Conservation (phyloP, 495 filamentous ascomycete genomes). For the Aspergillus cavernicola region DNA sequence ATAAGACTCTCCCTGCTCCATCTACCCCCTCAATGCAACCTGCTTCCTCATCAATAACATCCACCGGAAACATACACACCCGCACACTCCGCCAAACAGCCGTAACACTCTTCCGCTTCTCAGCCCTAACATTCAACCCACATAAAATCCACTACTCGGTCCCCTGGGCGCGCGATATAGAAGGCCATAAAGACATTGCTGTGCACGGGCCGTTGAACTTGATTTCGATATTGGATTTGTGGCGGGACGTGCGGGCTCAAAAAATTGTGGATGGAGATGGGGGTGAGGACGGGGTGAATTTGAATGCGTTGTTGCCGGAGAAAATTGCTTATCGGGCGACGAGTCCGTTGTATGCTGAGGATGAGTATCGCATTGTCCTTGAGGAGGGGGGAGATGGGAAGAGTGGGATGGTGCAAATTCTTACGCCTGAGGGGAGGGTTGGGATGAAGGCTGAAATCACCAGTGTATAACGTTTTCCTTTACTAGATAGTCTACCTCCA, state of each 20-base stretch:
- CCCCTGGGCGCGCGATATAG: conserved; percentile 54
- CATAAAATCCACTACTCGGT: conserved; percentile 70
- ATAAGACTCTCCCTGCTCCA: background rate
- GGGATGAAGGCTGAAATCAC: conserved; percentile 47
- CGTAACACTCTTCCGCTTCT: conserved; percentile 65
- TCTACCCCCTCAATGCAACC: conserved; percentile 19
- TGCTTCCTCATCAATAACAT: conserved; percentile 23
- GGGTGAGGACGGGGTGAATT: conserved; percentile 4
- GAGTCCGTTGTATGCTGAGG: conserved; percentile 57
- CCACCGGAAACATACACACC: conserved; percentile 27
- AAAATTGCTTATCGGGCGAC: conserved; percentile 57
- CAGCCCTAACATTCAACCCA: conserved; percentile 67
- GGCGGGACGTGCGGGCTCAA: conserved; percentile 45
- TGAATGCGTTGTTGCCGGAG: conserved; percentile 31
- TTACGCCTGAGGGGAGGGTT: conserved; percentile 36
- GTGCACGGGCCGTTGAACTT: conserved; percentile 65
- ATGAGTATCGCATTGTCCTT: conserved; percentile 46
- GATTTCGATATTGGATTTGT: conserved; percentile 60
- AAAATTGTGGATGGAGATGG: background rate
- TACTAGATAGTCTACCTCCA: too few relatives aligned
- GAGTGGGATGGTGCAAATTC: conserved; percentile 36
- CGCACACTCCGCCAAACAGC: conserved; percentile 51
- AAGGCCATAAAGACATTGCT: conserved; percentile 56
- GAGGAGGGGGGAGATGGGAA: conserved; percentile 24
- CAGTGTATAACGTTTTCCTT: background rate